These are phyloP conservation scores for Endoconidiophora laricicola DNA, from an alignment of 2,329 filamentous ascomycete species.

Conservation along the genomic window DNA sequence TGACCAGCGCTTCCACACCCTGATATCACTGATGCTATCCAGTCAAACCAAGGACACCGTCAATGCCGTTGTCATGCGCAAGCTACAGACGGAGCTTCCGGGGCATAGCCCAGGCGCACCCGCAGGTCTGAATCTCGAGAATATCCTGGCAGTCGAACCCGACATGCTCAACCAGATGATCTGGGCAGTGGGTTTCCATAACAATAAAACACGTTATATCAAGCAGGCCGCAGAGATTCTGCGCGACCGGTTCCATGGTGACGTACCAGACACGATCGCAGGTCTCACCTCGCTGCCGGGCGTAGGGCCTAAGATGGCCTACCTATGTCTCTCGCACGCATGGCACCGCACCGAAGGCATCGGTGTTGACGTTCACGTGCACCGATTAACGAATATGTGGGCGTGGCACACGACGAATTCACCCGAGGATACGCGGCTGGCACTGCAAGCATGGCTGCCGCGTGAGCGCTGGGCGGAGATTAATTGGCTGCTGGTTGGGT, in stretches of 20 bases:
- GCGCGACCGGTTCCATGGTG: conserved; percentile 49
- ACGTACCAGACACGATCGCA: conserved; percentile 65
- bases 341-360: conserved; percentile 54
- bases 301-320: conserved; percentile 90
- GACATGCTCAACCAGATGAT: conserved; percentile 55
- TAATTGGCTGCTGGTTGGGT: conserved; percentile 72
- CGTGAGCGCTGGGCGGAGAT: conserved; percentile 80
- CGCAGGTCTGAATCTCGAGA: conserved; percentile 51
- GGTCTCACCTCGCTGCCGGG: conserved; percentile 66
- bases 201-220: conserved; percentile 75
- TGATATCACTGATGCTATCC: conserved; percentile 77
- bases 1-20: conserved; percentile 65
- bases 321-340: conserved; percentile 65
- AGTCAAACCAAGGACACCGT: conserved; percentile 90
- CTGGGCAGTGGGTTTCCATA: conserved; percentile 78
- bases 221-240: conserved; percentile 60
- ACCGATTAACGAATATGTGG: conserved; percentile 88
- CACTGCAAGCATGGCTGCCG: conserved; percentile 70
- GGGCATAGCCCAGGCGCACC: conserved; percentile 28
- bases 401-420: conserved; percentile 70
- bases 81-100: conserved; percentile 58
- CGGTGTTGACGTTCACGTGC: conserved; percentile 87
- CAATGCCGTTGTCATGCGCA: conserved; percentile 66
- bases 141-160: conserved; percentile 57
- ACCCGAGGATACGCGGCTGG: conserved; percentile 65